Evolutionary conservation across 352 stramenopile species (phyloP).

Genomic region (Phytopythium oedochilum): DNA sequence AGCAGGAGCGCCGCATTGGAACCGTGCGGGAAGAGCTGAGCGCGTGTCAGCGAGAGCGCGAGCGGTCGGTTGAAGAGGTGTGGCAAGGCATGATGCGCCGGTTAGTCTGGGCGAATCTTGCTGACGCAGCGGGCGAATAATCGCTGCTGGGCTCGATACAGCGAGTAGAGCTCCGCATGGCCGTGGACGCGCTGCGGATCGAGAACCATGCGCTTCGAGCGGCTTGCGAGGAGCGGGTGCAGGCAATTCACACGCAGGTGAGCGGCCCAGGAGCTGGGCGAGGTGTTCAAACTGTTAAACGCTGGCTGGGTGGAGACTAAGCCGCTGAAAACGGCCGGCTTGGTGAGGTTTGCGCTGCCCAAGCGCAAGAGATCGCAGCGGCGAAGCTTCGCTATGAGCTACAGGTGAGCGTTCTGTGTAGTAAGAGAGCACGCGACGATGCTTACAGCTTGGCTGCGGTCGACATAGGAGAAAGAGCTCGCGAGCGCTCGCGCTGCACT

Average conservation of each 20-base stretch:
- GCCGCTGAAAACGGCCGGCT: neutral
- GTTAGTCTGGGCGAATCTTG: too few species aligned
- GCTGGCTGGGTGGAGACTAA: too few species aligned
- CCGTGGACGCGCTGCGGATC: neutral
- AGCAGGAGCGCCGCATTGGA: neutral
- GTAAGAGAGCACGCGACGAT: too few species aligned
- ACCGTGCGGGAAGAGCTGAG: neutral
- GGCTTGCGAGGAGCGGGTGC: neutral
- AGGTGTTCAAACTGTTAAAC: too few species aligned
- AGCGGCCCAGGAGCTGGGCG: neutral
- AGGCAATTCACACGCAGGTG: conserved; percentile 20
- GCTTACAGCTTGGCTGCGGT: neutral
- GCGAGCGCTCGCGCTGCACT: conserved; percentile 3
- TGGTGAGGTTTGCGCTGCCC: neutral
- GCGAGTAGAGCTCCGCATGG: neutral
- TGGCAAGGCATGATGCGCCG: neutral
- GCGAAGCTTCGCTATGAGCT: neutral
- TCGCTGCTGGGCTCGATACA: neutral
- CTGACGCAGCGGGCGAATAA: neutral
- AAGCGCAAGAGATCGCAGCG: neutral
- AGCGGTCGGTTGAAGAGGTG: conserved; percentile 2
- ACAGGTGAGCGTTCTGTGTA: neutral
- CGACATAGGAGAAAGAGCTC: conserved; percentile 16
- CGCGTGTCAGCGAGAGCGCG: neutral
- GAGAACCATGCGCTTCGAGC: neutral